These are phyloP conservation scores for Hippophae rhamnoides DNA, from an alignment of 306 rosid species.

Conservation along the genomic window DNA sequence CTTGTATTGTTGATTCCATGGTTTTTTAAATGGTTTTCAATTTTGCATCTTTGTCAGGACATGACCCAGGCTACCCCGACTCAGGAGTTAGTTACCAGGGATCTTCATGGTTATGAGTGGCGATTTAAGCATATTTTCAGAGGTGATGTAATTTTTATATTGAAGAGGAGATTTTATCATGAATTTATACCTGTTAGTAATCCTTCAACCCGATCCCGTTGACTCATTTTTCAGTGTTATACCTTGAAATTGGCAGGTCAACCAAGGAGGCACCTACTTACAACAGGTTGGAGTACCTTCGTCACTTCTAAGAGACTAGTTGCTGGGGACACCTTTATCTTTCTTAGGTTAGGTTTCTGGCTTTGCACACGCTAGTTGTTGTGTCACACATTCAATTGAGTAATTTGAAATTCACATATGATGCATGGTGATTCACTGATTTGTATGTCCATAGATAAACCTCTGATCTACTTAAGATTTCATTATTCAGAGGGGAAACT, in stretches of 20 bases:
- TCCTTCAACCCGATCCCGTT: not conserved
- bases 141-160: constrained; percentile 32
- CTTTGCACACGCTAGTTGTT: no score
- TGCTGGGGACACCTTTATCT: constrained; percentile 89
- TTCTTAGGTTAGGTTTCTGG: constrained; percentile 44
- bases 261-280: constrained; percentile 91
- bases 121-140: constrained; percentile 90
- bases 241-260: constrained; percentile 52
- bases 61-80: constrained; percentile 80
- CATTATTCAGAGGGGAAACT: constrained; percentile 46
- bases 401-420: not conserved
- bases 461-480: constrained; percentile 21
- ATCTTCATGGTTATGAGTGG: constrained; percentile 93
- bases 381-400: not conserved
- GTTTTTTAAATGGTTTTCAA: constrained; percentile 4
- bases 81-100: constrained; percentile 85
- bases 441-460: not conserved
- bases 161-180: not conserved
- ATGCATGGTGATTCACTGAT: not conserved
- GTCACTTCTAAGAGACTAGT: constrained; percentile 87
- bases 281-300: constrained; percentile 97
- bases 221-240: constrained; percentile 5
- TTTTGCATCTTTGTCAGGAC: constrained; percentile 42
- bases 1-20: constrained; percentile 1
- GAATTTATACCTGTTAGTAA: not conserved